These are phyloP conservation scores for Haplosporangium gracile DNA, from an alignment of 192 early-diverging fungal genomes.

Conservation along the genomic window DNA sequence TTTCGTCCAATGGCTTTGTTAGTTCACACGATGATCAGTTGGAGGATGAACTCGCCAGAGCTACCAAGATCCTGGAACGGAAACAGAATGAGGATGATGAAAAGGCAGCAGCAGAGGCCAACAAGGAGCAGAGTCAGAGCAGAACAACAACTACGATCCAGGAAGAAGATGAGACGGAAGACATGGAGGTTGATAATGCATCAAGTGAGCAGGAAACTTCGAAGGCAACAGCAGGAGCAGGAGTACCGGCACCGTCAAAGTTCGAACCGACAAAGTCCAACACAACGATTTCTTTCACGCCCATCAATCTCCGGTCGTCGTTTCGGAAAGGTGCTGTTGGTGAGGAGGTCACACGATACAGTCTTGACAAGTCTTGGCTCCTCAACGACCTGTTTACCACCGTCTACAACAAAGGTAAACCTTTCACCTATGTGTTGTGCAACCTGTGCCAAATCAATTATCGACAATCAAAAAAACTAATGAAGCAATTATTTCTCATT, in stretches of 20 bases:
- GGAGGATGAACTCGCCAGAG: constrained; percentile 56
- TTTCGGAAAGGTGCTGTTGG: constrained; percentile 81
- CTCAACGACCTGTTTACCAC: constrained; percentile 65
- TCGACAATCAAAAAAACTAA: background rate
- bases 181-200: constrained; percentile 14
- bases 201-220: background rate
- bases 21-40: constrained; percentile 61
- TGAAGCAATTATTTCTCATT: background rate
- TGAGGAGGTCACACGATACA: constrained; percentile 79
- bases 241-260: background rate
- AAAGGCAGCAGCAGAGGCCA: constrained; percentile 39
- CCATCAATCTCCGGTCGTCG: constrained; percentile 85
- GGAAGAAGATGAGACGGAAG: constrained; percentile 32
- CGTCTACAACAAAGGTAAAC: constrained; percentile 61
- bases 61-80: constrained; percentile 71
- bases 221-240: background rate
- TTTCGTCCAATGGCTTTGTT: constrained; percentile 40
- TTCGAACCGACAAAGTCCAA: background rate
- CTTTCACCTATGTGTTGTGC: background rate
- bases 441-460: background rate
- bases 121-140: constrained; percentile 11
- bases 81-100: constrained; percentile 63
- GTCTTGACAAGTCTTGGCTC: constrained; percentile 92
- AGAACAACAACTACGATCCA: constrained; percentile 25
- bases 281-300: constrained; percentile 69